phyloP scores from a whole-genome alignment of 352 stramenopile species.

The Blastocystis sp. region DNA sequence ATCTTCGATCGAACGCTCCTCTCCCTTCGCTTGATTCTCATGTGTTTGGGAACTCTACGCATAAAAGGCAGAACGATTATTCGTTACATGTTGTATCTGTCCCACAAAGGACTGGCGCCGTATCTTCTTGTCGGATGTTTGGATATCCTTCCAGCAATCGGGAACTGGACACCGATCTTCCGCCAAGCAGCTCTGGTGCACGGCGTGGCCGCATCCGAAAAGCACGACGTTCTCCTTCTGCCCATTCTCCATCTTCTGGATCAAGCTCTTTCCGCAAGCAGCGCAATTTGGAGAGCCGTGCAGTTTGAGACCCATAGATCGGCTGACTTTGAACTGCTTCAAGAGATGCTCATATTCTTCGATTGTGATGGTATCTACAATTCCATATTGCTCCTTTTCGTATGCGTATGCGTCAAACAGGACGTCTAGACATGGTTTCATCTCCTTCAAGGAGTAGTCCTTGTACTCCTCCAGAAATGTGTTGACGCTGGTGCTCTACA shows the following conservation, averaged over 20 bases:
- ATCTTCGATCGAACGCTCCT: constrained; percentile 14
- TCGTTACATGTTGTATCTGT: not conserved
- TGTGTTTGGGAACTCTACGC: no score
- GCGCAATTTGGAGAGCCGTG: constrained; percentile 24
- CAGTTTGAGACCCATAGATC: constrained; percentile 35
- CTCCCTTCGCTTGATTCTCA: not conserved
- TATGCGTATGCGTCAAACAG: constrained; percentile 38
- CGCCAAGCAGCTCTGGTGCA: constrained; percentile 24
- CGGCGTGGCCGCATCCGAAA: constrained; percentile 51
- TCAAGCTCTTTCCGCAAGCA: constrained; percentile 16
- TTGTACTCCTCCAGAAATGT: constrained; percentile 45
- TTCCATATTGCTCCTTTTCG: constrained; percentile 32
- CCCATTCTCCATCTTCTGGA: constrained; percentile 53
- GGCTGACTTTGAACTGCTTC: constrained; percentile 20
- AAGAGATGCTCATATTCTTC: constrained; percentile 38
- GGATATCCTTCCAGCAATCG: constrained; percentile 43
- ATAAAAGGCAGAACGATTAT: no score
- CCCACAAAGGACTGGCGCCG: not conserved
- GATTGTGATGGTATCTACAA: constrained; percentile 32
- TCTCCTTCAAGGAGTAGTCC: constrained; percentile 40
- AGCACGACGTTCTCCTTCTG: constrained; percentile 32
- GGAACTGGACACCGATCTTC: constrained; percentile 31
- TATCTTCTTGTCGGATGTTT: not conserved
- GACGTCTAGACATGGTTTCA: constrained; percentile 40
- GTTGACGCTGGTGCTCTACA: constrained; percentile 4